These are phyloP conservation scores for Carex pumila DNA, from an alignment of 176 grass and related monocot species.

Conservation along the genomic window DNA sequence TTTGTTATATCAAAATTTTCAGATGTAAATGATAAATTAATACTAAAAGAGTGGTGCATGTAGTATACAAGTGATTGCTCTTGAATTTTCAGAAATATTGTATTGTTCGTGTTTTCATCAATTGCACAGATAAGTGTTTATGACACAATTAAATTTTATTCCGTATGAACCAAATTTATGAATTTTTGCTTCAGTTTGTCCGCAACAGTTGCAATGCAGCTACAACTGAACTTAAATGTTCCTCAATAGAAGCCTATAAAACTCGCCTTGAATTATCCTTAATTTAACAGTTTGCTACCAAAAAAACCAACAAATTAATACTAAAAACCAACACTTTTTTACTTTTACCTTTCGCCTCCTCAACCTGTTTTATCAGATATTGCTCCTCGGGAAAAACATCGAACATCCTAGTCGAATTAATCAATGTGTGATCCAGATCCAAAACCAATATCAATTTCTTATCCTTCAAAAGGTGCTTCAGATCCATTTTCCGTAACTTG, in stretches of 20 bases:
- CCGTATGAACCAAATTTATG: neutral
- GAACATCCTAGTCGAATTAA: slow-evolving; percentile 61
- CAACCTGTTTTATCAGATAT: slow-evolving; percentile 47
- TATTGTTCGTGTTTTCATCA: neutral
- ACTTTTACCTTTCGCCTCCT: slow-evolving; percentile 45
- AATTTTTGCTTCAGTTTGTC: neutral
- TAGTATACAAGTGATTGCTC: neutral
- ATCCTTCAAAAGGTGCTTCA: slow-evolving; percentile 60
- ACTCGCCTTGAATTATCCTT: neutral
- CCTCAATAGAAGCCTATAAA: neutral
- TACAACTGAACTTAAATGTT: neutral
- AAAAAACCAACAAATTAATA: neutral
- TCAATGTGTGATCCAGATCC: slow-evolving; percentile 87
- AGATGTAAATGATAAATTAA: neutral
- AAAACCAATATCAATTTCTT: slow-evolving; percentile 75
- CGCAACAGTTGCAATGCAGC: neutral
- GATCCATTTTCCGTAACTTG: slow-evolving; percentile 44
- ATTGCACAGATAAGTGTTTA: neutral
- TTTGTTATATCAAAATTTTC: slow-evolving; percentile 10
- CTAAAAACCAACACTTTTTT: neutral
- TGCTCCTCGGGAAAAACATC: slow-evolving; percentile 62
- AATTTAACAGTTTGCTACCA: neutral
- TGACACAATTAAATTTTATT: neutral
- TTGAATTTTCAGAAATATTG: neutral
- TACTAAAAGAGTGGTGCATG: neutral